These are phyloP conservation scores for Russula sp. DNA, from an alignment of 768 basidiomycete species.

Conservation along the genomic window DNA sequence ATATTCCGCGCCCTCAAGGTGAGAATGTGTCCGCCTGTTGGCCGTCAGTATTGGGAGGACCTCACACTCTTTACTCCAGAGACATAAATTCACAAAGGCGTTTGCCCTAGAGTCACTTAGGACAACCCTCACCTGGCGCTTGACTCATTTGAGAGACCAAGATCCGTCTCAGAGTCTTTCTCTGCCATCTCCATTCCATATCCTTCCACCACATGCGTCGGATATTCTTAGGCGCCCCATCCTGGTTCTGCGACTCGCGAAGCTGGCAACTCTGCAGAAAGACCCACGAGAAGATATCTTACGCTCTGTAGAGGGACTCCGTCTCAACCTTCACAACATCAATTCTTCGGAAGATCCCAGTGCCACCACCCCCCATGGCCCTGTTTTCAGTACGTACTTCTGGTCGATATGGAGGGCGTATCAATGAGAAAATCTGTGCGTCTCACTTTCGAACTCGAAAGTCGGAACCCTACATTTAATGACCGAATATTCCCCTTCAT, in stretches of 20 bases:
- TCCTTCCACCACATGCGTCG: conserved; percentile 48
- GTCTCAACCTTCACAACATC: conserved; percentile 52
- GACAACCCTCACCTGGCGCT: conserved; percentile 56
- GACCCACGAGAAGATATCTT: conserved; percentile 43
- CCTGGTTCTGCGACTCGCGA: conserved; percentile 49
- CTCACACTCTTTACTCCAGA: conserved; percentile 41
- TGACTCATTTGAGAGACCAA: conserved; percentile 31
- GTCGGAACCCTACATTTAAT: conserved; percentile 10
- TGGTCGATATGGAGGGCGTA: conserved; percentile 60
- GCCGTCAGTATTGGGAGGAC: conserved; percentile 5
- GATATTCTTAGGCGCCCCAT: conserved; percentile 70
- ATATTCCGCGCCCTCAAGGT: conserved; percentile 52
- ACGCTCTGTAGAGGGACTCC: conserved; percentile 49
- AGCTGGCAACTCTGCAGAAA: conserved; percentile 45
- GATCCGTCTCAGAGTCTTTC: conserved; percentile 17
- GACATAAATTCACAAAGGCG: conserved; percentile 62
- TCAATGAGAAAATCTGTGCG: conserved; percentile 59
- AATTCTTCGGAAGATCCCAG: conserved; percentile 38
- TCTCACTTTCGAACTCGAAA: conserved; percentile 16
- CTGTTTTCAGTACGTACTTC: conserved; percentile 62
- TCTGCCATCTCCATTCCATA: conserved; percentile 33
- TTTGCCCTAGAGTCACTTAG: conserved; percentile 60
- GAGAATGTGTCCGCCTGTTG: background rate
- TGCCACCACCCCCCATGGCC: conserved; percentile 30
- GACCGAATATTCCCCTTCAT: conserved; percentile 24